Base-by-base conservation (phyloP, 2,329 filamentous ascomycete genomes). In the Huntiella abstrusa region DNA sequence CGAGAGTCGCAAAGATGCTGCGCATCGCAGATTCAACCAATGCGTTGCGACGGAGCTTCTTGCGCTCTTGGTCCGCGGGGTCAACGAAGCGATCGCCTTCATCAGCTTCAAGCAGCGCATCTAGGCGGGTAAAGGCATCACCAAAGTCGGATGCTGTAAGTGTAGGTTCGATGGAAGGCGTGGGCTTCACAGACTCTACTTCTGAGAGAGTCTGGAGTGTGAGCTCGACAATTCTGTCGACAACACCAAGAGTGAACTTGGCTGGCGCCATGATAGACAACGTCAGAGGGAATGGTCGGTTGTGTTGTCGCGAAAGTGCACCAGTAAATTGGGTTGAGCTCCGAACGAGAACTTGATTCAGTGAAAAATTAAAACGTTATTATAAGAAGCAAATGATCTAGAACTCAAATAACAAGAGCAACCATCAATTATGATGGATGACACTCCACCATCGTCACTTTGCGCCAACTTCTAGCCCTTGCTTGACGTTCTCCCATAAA, bases 11-110 rank as follows among this genome's bases (percentile, higher is more conserved):
- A 62, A 96, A 92, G 41, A 82, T 72, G 54, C 81, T 75, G 55
- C 85, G 78, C 43, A 81, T 82, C 8, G 85, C 86, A 13, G 81
- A 86, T 61, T 96, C 91, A 41, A 94, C 75, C 16, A 83, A 71
- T 33, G 79, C 76, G 57, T 76, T 77, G 53, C 78, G 75, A 39
- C 71, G 71, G 2, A 53, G 53, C 49, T 60, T 65, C 12, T 51
- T 51, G 4, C 54, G 50, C 28, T 34, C 41, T 55, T 60, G 49
- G 55, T 60, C 59, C 49, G 55, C 55, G 6, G 54, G 49, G 19
- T 60, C 56, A 33, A 52, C 51, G 53, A 57, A 51, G 53, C 52
- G 49, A 37, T 60, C 47, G 40, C 59, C 44, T 12, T 47, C 40
- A 35, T 49, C 43, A 8, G 43, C 48, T 19, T 43, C 33, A n/a